Conservation (phyloP, 2,329 filamentous ascomycete genomes). For the Thielaviopsis cerberus region DNA sequence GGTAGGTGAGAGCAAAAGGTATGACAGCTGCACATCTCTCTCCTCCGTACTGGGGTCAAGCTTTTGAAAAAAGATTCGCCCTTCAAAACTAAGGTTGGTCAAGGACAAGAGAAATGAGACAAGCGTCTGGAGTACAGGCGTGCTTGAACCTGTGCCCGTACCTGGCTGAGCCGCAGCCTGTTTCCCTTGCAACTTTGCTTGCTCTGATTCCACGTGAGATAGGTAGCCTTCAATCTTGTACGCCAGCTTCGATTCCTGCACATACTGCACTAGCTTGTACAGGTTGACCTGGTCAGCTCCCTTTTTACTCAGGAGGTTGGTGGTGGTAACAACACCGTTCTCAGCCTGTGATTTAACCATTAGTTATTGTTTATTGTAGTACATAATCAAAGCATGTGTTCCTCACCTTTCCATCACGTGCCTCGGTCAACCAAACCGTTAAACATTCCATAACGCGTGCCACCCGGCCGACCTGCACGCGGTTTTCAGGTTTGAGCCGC, state of each 20-base stretch:
- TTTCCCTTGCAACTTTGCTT: slow-evolving; percentile 18
- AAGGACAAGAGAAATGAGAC: slow-evolving; percentile 55
- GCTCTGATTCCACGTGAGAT: slow-evolving; percentile 36
- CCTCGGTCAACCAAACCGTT: slow-evolving; percentile 44
- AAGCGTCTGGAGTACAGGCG: slow-evolving; percentile 36
- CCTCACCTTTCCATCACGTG: slow-evolving; percentile 29
- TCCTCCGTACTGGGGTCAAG: slow-evolving; percentile 15
- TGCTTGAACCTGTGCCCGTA: slow-evolving; percentile 14
- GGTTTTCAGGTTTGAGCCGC: slow-evolving; percentile 73
- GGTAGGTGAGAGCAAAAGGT: slow-evolving; percentile 77
- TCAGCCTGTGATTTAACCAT: slow-evolving; percentile 20
- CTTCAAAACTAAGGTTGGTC: slow-evolving; percentile 65
- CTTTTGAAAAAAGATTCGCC: slow-evolving; percentile 46
- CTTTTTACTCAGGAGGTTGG: slow-evolving; percentile 59
- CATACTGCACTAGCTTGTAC: slow-evolving; percentile 69
- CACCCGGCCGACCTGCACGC: slow-evolving; percentile 77
- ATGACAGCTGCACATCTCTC: slow-evolving; percentile 47
- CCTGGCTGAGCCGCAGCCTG: background rate
- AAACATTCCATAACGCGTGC: slow-evolving; percentile 69
- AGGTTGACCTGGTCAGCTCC: slow-evolving; percentile 91
- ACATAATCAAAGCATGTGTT: background rate
- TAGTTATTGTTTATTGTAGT: background rate
- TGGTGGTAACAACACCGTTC: slow-evolving; percentile 52
- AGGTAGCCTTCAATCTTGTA: slow-evolving; percentile 88
- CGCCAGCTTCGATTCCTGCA: slow-evolving; percentile 80